Base-by-base conservation (phyloP, 2,329 filamentous ascomycete genomes). In the Xylaria hypoxylon region DNA sequence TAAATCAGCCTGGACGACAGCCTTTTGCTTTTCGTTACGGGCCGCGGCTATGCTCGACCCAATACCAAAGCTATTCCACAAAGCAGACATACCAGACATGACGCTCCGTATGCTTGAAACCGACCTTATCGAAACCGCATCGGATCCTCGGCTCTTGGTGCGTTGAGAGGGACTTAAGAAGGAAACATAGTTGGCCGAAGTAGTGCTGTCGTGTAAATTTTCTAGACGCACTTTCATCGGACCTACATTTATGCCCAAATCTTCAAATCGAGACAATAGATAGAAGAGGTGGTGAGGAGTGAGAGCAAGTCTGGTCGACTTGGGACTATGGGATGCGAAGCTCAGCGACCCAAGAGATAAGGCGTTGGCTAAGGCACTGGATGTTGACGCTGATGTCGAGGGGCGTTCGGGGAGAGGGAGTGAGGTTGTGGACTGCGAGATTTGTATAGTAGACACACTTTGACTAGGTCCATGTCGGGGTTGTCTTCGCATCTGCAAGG, bases 271-370 rank as follows among this genome's bases (percentile, higher is more conserved):
- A 63, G 94, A 97, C 61, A 99, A 87, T 35, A 99, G 87, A 78
- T 97, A 99, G 83, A 97, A 98, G 33, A 99, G 88, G 78, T 99
- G 96, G 77, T 99, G 96, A 22, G 96, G 93, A 13, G 96, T 98
- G 70, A 99, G 86, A 44, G 94, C 94, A 72, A 99, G 84, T 81
- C 96, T 97, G 45, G 93, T 92, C 22, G 94, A 93, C 82, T 97
- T 97, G 76, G 94, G 87, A 73, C 84, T 91, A 74, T 93, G 91
- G 5, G 94, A 96, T 52, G 93, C 89, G 78, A 98, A 96, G 76
- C 85, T 93, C 69, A 97, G 84, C 53, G 92, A 89, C 55, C 94
- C 93, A 64, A 97, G 88, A 13, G 96, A 97, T 58, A 98, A 86
- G 50, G 95, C 94, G 8, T 93, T 89, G 24, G 94, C 93, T 65